phyloP scores from a whole-genome alignment of 805 yeast species.

The Candida silvatica region DNA sequence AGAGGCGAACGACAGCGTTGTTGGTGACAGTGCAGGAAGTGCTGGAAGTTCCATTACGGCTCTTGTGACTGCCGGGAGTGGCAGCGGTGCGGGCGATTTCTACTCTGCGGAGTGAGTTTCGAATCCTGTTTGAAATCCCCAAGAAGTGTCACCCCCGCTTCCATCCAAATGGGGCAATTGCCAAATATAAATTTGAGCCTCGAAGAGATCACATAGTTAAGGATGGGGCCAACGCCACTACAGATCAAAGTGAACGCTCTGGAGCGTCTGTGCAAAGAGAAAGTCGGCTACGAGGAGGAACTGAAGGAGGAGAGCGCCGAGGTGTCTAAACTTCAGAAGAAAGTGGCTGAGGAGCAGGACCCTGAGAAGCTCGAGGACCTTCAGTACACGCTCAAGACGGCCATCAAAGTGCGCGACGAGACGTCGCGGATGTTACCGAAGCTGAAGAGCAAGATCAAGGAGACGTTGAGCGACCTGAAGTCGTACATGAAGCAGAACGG shows the following conservation, averaged over 20 bases:
- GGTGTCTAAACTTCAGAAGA: conserved; percentile 15
- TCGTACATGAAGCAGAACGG: conserved; percentile 13
- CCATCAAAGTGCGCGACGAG: conserved; percentile 20
- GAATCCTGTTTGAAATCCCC: too few relatives aligned
- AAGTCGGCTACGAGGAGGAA: conserved; percentile 50
- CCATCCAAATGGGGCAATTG: not conserved
- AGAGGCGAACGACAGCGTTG: not conserved
- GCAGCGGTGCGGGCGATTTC: not conserved
- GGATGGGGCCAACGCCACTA: conserved; percentile 61
- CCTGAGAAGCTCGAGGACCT: conserved; percentile 19
- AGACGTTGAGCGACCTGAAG: conserved; percentile 16
- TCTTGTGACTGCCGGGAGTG: not conserved
- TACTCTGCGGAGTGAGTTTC: not conserved
- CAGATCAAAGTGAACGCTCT: conserved; percentile 69
- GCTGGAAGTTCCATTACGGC: not conserved
- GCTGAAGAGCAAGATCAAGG: conserved; percentile 14
- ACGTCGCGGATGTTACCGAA: conserved; percentile 21
- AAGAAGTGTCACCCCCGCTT: too few relatives aligned
- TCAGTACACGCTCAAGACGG: conserved; percentile 17
- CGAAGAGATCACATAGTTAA: not conserved
- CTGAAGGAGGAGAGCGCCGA: conserved; percentile 20
- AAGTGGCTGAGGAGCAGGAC: conserved; percentile 9
- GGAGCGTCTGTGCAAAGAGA: conserved; percentile 61
- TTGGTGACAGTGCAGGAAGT: too few relatives aligned
- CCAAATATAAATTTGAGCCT: not conserved